Base-by-base conservation (phyloP, 352 stramenopile species). In the Elongisporangium prolatum region DNA sequence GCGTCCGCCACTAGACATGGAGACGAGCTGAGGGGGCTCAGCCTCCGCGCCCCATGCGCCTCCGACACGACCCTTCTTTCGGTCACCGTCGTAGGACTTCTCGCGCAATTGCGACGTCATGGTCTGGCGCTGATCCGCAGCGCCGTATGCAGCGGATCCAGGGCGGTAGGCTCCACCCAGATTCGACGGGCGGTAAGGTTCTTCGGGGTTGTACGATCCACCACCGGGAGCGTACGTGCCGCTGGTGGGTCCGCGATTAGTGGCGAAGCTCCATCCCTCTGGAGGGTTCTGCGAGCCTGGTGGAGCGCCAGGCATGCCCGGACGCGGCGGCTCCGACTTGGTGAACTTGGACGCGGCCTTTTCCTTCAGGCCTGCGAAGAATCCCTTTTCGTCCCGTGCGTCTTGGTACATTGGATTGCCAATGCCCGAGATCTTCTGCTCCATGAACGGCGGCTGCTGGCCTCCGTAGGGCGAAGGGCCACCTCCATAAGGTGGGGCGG, bases 371-470 rank as follows among this genome's bases (percentile, higher is more conserved):
- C 84, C 82, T 57, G 88, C 87, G 61, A 96, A 90, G 55, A 96
- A 93, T 6, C 84, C 86, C 68, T 96, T 96, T 28, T 91, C 82
- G 62, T 96, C 82, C 62, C 84, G 73, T 25, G 93, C 89, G 67
- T 98, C 93, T 52, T 92, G 77, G 65, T 97, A 98, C 81, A 97
- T 96, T 7, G 95, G 92, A 67, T 98, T 98, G 24, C 95, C 95
- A 73, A 98, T 97, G 25, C 95, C 95, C 22, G 94, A 84, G 61
- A 98, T 96, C 58, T 93, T 80, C 60, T 87, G 67, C 48, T 91
- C 77, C 61, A 84, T 81, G 55, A 82, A 78, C n/a, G 73, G 77
- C 22, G 72, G 72, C 8, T 75, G 77, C 0, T 67, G 72, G 56
- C 64, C 75, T 44, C 77, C 77, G 49, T 80, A 83, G 57, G 64